Base-by-base conservation (phyloP, 140 eudicot genomes). In the Senecio squalidus region DNA sequence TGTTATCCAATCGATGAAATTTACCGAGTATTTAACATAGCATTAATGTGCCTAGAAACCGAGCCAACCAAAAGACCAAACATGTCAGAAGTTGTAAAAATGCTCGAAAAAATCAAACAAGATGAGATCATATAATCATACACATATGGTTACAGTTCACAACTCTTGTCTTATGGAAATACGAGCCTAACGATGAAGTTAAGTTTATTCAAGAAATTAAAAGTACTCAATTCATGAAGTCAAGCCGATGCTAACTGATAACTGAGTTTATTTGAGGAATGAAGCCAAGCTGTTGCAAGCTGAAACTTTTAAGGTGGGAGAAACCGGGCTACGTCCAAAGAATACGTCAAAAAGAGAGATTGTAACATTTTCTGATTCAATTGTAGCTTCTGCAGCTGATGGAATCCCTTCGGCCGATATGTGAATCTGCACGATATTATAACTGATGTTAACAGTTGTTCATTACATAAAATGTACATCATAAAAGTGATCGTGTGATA, bases 281-380 rank as follows among this genome's bases (percentile, higher is more conserved):
- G 80, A 61, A 30, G 82, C 82, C 62, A 86, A 80, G 11, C 88
- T 74, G 9, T 51, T 63, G 62, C 69, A 64, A 51, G 73, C 79
- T 44, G 95, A 86, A 69, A 85, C 70, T 79, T 91, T 91, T 79
- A 91, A 74, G 25, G 98, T 40, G 39, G 96, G 96, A 58, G 96
- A 91, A 72, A 91, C 98, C 3, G 96, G 81, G n/a, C 69, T 74
- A 50, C 73, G 52, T 30, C 98, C 98, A 60, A 91, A 76, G 66
- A 86, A 91, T 18, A 91, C 96, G 56, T 91, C 94, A 77, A 78
- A 91, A 36, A 91, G 84, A 33, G 98, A 85, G 29, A 55, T 48
- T 14, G 94, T 64, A 49, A 90, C 95, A 27, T 83, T 83, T 68
- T 54, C 58, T 62, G 97, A 86, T 46, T 80, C 86, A 38, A 90